phyloP scores from a whole-genome alignment of 2,329 filamentous ascomycete species.

The Cladosporium velox region DNA sequence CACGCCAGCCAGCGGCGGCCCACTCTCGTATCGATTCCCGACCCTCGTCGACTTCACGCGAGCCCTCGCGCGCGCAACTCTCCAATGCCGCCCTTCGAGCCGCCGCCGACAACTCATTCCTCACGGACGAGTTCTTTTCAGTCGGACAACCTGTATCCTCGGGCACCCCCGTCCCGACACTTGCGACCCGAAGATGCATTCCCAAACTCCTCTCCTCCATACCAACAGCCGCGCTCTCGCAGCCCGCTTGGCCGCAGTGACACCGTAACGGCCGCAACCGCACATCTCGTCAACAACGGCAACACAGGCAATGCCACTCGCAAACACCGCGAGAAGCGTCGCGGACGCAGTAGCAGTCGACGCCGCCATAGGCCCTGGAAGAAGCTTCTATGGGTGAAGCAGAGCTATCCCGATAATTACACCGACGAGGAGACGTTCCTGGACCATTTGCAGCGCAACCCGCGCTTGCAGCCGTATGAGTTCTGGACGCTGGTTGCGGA shows the following conservation, averaged over 20 bases:
- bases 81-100: conserved; percentile 24
- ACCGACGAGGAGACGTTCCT: conserved; percentile 96
- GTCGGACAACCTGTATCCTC: conserved; percentile 18
- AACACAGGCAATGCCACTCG: conserved; percentile 28
- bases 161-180: conserved; percentile 41
- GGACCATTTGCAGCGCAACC: conserved; percentile 92
- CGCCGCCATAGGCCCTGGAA: conserved; percentile 68
- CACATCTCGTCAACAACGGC: conserved; percentile 17
- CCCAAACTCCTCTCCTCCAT: conserved; percentile 62
- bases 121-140: conserved; percentile 27
- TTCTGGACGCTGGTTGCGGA: conserved; percentile 97
- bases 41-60: neutral
- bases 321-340: conserved; percentile 49
- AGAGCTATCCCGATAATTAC: conserved; percentile 98
- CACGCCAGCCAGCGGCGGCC: conserved; percentile 2
- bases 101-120: conserved; percentile 24
- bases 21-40: conserved; percentile 7
- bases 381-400: conserved; percentile 97
- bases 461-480: conserved; percentile 89
- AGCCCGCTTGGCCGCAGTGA: conserved; percentile 37
- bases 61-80: conserved; percentile 34
- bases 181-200: conserved; percentile 86
- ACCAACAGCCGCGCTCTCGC: conserved; percentile 38
- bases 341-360: conserved; percentile 65
- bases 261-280: conserved; percentile 27